Conservation (phyloP, 106 monocot species). For the Platanthera guangdongensis region DNA sequence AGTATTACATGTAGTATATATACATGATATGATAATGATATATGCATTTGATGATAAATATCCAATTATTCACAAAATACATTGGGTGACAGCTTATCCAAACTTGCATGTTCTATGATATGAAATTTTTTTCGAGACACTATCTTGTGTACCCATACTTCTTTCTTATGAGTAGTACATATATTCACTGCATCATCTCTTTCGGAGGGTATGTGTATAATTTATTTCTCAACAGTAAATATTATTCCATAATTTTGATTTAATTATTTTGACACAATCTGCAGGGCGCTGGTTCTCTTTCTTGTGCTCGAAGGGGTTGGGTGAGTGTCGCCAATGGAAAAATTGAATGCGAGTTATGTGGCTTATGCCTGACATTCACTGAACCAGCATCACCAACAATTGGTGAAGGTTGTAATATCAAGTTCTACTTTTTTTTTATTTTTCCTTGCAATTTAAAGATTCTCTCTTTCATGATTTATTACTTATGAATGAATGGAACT, state of each 20-base stretch:
- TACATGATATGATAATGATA: not conserved
- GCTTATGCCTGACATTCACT: conserved; percentile 51
- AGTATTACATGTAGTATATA: not conserved
- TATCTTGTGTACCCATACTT: not conserved
- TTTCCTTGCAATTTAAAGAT: not conserved
- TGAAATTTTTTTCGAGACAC: not conserved
- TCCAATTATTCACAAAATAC: not conserved
- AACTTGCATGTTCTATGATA: not conserved
- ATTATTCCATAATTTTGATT: conserved; percentile 4
- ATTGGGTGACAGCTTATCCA: not conserved
- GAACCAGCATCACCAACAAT: conserved; percentile 27
- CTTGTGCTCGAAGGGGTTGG: conserved; percentile 95
- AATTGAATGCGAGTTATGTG: conserved; percentile 92
- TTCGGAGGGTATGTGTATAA: not conserved
- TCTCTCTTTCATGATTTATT: not conserved
- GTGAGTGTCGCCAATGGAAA: conserved; percentile 53
- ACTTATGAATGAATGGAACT: not conserved
- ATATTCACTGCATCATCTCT: not conserved
- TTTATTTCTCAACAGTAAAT: not conserved
- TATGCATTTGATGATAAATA: not conserved
- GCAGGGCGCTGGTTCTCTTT: conserved; percentile 68
- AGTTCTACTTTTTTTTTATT: not conserved
- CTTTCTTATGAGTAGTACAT: not conserved
- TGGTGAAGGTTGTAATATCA: conserved; percentile 39
- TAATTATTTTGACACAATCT: conserved; percentile 7